Evolutionary conservation across 1,284 basidiomycete genomes (phyloP), one percentile per base, ranked within the genome.

Genomic region (Leccinum ponderosum): DNA sequence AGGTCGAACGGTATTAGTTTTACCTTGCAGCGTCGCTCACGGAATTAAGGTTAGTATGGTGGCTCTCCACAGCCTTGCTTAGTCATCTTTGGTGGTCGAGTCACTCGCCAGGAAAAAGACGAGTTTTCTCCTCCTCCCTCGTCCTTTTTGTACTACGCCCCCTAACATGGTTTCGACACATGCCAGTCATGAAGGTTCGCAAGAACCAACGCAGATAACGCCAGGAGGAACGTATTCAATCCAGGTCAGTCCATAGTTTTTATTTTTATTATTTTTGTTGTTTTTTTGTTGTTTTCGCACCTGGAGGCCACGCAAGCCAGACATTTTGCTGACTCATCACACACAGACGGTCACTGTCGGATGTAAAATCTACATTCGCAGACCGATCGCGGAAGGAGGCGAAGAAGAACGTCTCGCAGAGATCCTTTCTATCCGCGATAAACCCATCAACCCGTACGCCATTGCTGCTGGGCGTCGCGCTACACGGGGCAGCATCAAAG

Each of bases 401-500:
- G 79, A 81, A 51, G 94, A 97, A 77, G 92, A 97, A 71, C 90
- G 95, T 59, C 87, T 94, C 61, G 96, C 95, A 15, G 95, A 98
- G 79, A 90, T 98, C 64, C 83, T 98, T 14, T 96, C 94, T 52
- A 95, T 96, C 61, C 89, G 95, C 56, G 92, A 95, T 71, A 91
- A 91, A 75, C 87, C 87, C 58, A 78, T 83, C 55, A 90, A 89
- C 67, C 77, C 84, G 1, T 91, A 89, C 69, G 78, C 80, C 5
- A 55, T 60, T 2, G 39, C 62, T 3, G 60, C 63, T 7, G 56
- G 33, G 0, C 77, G 80, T 31, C 80, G 80, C 52, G 76, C 77
- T 61, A 71, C 57, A 60, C 80, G 71, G 75, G 67, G 73, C 11
- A 64, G 57, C 44, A 60, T 73, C 59, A 73, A 79, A 62, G 75